Base-by-base conservation (phyloP, 306 rosid species). In the Trichosanthes truncata region DNA sequence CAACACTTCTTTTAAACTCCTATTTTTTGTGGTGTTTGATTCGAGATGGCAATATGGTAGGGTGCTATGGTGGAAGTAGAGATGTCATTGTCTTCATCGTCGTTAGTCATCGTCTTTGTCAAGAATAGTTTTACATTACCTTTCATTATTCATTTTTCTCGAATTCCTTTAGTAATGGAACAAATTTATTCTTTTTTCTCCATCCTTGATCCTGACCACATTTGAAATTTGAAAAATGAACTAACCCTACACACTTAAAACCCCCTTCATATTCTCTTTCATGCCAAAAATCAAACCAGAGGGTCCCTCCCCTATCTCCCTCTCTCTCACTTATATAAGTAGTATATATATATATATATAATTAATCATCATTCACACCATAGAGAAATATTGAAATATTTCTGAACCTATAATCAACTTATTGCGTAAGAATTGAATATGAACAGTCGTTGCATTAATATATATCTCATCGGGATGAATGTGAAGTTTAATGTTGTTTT, bases 11-110 rank as follows among this genome's bases (percentile, higher is more conserved):
- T 9, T 36, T 82, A 17, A 7, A 35, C 25, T 68, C 82, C 29
- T 83, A 78, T 85, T 73, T 45, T 74, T 31, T 65, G 81, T 74
- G 85, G 81, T 78, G 43, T 33, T 79, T 79, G 82, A 79, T 91
- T 81, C 84, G 82, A 84, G 26, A 23, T 20, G 68, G 21, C 26
- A 18, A 12, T 7, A 11, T 25, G 57, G 77, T 72, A 45, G 77
- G 77, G 77, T 72, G 77, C 56, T 72, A 72, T 57, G 20, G 38
- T 45, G 38, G 77, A 6, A 69, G 35, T 41, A 25, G 40, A 72
- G 56, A 72, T 15, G 23, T 72, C 77, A 5, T 6, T 13, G 3
- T 45, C 56, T 8, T 71, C 14, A 35, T 35, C 46, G 15, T 40
- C 9, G 55, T 23, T 45, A 49, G 36, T 46, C 56, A 15, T 41